phyloP scores from a whole-genome alignment of 106 monocot genomes.

The Apostasia shenzhenica region DNA sequence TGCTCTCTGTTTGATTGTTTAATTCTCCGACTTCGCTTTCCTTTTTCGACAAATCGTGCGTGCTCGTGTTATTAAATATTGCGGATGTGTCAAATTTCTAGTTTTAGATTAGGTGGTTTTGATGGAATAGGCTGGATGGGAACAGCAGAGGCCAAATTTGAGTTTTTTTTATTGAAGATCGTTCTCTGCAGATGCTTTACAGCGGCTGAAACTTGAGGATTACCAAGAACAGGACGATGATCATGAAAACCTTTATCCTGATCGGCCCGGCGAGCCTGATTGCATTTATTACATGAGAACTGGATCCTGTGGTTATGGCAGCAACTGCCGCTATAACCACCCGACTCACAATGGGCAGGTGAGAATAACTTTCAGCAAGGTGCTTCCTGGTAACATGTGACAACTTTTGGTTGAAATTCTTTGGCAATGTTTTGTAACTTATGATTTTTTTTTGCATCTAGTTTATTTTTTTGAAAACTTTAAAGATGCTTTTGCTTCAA shows the following conservation, averaged over 20 bases:
- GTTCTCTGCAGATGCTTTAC: slow-evolving; percentile 26
- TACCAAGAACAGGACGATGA: slow-evolving; percentile 13
- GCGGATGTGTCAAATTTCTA: neutral
- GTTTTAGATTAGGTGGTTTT: neutral
- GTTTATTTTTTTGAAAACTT: no score
- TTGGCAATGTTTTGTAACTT: neutral
- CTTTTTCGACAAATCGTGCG: neutral
- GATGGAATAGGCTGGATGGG: neutral
- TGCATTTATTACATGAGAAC: slow-evolving; percentile 74
- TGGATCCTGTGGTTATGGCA: slow-evolving; percentile 74
- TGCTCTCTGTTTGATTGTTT: slow-evolving; percentile 3
- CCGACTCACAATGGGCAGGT: slow-evolving; percentile 38
- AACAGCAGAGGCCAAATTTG: neutral
- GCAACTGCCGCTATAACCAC: slow-evolving; percentile 79
- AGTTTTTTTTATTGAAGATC: neutral
- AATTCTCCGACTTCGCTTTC: neutral
- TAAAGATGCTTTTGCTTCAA: no score
- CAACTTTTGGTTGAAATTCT: neutral
- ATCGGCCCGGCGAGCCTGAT: slow-evolving; percentile 60
- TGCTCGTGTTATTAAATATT: neutral
- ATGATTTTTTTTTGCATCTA: no score
- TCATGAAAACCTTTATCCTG: slow-evolving; percentile 30
- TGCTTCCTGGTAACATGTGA: neutral
- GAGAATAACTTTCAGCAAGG: neutral
- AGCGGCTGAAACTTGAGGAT: slow-evolving; percentile 22